Base-by-base conservation (phyloP, 2,329 filamentous ascomycete species). In the Catunica adiposa region DNA sequence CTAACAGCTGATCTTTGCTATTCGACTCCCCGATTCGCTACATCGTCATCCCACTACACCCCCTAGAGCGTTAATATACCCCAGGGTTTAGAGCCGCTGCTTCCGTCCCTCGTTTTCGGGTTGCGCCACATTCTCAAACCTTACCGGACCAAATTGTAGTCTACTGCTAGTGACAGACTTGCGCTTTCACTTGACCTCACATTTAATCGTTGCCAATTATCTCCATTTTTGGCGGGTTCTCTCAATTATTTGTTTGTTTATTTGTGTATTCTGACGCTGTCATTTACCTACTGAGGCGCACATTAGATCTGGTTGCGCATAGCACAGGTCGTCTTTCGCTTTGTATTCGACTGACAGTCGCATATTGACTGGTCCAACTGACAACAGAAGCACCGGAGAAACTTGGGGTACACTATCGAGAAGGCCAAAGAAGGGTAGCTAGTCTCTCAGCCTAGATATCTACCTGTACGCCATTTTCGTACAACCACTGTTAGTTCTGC, bases 11-110 rank as follows among this genome's bases (percentile, higher is more conserved):
- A 52, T 38, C 15, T 22, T 17, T 38, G 11, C 31, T 22, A 14
- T 23, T 29, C 29, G 20, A 14, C 25, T 29, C 7, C 22, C 25
- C 23, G 23, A 29, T 7, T 23, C 8, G 23, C 29, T 29, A 38
- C 31, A 52, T 25, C n/a, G 31, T 52, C 17, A 52, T 52, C 17
- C 50, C 20, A 40, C 17, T 31, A 46, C 14, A 47, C 29, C 29
- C 11, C 29, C n/a, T n/a, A 34, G 29, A 11, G 11, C 5, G 29
- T 34, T 34, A 5, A 34, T 29, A 48, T 15, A 15, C 26, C 47
- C 54, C 7, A 56, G 59, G 60, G 50, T 17, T 34, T 58, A 60
- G 60, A 62, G 61, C 62, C 60, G 59, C 61, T 58, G 56, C 60
- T 58, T 62, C 58, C 61, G 56, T 3, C 25, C 31, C 50, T 55